A percentile compares a stretch with the other conserved stretches of the same genome.
Evolutionary conservation across 2,329 filamentous ascomycete genomes (phyloP).

Genomic region (Corynespora cassiicola): DNA sequence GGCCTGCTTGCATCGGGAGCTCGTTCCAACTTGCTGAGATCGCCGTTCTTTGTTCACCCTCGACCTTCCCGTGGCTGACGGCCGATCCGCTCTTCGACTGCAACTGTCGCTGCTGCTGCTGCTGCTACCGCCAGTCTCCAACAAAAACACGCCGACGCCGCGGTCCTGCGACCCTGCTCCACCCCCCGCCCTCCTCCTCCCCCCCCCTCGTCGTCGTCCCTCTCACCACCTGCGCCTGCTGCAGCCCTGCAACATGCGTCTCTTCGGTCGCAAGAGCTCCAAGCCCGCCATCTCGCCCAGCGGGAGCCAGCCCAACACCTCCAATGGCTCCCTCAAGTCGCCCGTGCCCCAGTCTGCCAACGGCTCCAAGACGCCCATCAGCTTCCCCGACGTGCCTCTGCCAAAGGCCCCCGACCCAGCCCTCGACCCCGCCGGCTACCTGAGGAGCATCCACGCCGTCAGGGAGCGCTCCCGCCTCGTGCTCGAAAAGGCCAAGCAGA

Average conservation of each 20-base stretch:
- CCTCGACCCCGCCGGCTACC: conserved; percentile 86
- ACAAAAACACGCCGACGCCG: no score
- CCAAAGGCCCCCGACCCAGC: conserved; percentile 86
- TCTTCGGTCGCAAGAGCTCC: conserved; percentile 59
- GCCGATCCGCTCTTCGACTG: conserved; percentile 1
- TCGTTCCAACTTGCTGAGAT: conserved; percentile 1
- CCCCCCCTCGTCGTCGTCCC: conserved; percentile 5
- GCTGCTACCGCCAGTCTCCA: neutral
- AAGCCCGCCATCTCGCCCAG: conserved; percentile 45
- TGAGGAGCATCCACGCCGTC: conserved; percentile 87
- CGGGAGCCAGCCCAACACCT: conserved; percentile 48
- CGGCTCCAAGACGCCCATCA: conserved; percentile 44
- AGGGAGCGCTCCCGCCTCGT: conserved; percentile 79
- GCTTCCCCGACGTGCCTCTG: conserved; percentile 78
- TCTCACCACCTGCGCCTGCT: no score
- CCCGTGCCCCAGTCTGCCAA: conserved; percentile 52
- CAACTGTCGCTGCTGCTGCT: conserved; percentile 1
- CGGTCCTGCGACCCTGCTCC: neutral
- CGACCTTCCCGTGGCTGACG: neutral
- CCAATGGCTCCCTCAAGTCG: conserved; percentile 59
- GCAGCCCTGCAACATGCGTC: conserved; percentile 59
- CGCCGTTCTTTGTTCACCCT: conserved; percentile 1
- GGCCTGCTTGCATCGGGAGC: no score
- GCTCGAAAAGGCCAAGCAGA: conserved; percentile 76
- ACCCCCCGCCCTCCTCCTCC: conserved; percentile 10